These are phyloP conservation scores for Naematelia encephala DNA, from an alignment of 768 basidiomycete genomes.

Conservation along the genomic window DNA sequence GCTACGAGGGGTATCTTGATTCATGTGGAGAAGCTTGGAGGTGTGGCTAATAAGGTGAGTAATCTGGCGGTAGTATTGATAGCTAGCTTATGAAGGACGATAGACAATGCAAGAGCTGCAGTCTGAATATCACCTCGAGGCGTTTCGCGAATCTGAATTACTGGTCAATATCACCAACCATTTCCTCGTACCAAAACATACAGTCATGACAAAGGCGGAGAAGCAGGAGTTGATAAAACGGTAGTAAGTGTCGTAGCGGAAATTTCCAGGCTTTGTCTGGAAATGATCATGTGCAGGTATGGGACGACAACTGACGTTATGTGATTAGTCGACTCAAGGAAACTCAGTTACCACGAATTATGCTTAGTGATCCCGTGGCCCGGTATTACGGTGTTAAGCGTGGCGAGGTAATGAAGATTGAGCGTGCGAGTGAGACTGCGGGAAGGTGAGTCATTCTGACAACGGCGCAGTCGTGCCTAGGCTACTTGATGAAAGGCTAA, in stretches of 20 bases:
- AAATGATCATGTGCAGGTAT: conserved; percentile 1
- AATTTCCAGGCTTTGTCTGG: no score
- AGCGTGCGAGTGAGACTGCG: conserved; percentile 91
- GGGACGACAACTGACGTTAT: no score
- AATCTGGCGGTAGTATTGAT: background rate
- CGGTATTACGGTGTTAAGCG: conserved; percentile 93
- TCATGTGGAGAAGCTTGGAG: conserved; percentile 93
- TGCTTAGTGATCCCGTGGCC: conserved; percentile 94
- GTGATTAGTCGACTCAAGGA: conserved; percentile 91
- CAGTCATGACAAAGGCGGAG: conserved; percentile 77
- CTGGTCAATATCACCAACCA: conserved; percentile 97
- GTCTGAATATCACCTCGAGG: conserved; percentile 79
- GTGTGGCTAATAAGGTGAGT: conserved; percentile 85
- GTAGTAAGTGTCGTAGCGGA: conserved; percentile 66
- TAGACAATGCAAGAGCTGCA: conserved; percentile 92
- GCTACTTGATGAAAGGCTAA: background rate
- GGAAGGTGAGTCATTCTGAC: conserved; percentile 58
- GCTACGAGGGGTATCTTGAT: conserved; percentile 91
- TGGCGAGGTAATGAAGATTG: conserved; percentile 98
- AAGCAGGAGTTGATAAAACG: conserved; percentile 80
- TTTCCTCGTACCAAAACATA: conserved; percentile 87
- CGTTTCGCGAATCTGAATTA: conserved; percentile 93
- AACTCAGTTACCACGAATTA: conserved; percentile 95
- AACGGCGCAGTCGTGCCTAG: background rate
- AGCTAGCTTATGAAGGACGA: conserved; percentile 1